Base-by-base conservation (phyloP, 192 early-diverging fungal genomes). In the Ramicandelaber brevisporus region DNA sequence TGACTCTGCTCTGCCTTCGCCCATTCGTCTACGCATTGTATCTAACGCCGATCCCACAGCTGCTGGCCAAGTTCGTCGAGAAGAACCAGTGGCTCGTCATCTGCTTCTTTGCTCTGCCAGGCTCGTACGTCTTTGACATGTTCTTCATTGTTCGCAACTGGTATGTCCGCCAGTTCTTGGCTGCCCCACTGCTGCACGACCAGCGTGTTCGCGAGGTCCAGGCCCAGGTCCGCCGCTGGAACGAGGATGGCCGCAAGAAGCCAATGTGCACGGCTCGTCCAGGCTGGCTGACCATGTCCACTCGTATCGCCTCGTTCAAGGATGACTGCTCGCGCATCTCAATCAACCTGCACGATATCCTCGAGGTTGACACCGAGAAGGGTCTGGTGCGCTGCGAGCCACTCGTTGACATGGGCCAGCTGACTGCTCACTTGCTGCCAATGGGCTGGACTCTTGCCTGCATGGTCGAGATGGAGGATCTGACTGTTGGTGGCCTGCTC, bases 401-500 rank as follows among this genome's bases (percentile, higher is more conserved):
- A 10, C 13, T 17, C 1, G 40, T 39, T 31, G 45, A 44, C 30
- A 48, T 54, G 31, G 51, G 51, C 30, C 46, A 43, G 26, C 24
- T 54, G 20, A 40, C 51, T 22, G 15, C 34, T 14, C 34, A 40
- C 26, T 24, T 54, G 28, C 32, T 54, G 14, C 45, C 46, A 8
- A 25, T 27, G 15, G 51, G 51, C 9, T 54, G 40, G 38, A 40
- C 40, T 9, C 34, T 54, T 15, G 36, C 46, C 3, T 34, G 47
- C 13, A 27, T 48, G 26, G 43, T 43, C 12, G 51, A 54, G 35
- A 27, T 52, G 24, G 51, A 54, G 19, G 51, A 54, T 13, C 32
- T 54, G 24, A 54, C 51, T 13, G 37, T 44, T 16, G 51, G 51
- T 20, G 51, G 51, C 31, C 36, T 54, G 41, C 32, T 54, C 18